phyloP scores from a whole-genome alignment of 2,329 filamentous ascomycete species.

The Trichoderma atroviride region DNA sequence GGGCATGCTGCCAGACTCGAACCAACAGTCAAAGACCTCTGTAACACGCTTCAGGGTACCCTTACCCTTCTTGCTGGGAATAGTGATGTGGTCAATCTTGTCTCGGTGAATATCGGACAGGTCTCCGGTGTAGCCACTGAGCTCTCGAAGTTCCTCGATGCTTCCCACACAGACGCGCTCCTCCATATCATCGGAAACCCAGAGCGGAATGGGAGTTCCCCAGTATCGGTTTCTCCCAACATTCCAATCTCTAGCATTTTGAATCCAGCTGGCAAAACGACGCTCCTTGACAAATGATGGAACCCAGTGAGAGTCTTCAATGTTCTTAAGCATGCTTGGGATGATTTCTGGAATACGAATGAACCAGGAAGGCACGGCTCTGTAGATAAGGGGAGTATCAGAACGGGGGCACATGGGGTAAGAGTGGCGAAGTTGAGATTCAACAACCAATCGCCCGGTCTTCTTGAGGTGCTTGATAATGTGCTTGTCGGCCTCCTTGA shows the following conservation, averaged over 20 bases:
- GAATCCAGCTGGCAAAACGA: conserved; percentile 89
- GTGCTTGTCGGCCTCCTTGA: conserved; percentile 88
- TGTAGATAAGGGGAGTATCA: conserved; percentile 92
- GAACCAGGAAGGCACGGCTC: conserved; percentile 93
- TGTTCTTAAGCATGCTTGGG: conserved; percentile 86
- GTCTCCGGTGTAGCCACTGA: conserved; percentile 84
- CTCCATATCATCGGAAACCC: conserved; percentile 86
- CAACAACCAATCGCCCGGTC: conserved; percentile 75
- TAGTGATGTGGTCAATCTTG: conserved; percentile 91
- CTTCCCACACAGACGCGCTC: conserved; percentile 87
- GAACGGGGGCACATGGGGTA: conserved; percentile 94
- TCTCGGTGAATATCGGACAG: conserved; percentile 87
- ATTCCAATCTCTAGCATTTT: conserved; percentile 92
- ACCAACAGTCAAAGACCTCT: conserved; percentile 97
- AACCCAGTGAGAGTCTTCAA: conserved; percentile 89
- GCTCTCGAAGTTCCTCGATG: conserved; percentile 76
- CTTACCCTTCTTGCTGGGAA: conserved; percentile 86
- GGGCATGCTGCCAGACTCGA: conserved; percentile 94
- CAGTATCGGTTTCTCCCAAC: conserved; percentile 92
- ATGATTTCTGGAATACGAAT: conserved; percentile 83
- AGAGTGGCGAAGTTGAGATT: conserved; percentile 86
- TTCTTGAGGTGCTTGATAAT: conserved; percentile 89
- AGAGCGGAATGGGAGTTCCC: conserved; percentile 90
- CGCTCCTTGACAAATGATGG: conserved; percentile 88
- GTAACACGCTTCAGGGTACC: conserved; percentile 78